Conservation (phyloP, 1,284 basidiomycete species). For the Trichosporon sp. region DNA sequence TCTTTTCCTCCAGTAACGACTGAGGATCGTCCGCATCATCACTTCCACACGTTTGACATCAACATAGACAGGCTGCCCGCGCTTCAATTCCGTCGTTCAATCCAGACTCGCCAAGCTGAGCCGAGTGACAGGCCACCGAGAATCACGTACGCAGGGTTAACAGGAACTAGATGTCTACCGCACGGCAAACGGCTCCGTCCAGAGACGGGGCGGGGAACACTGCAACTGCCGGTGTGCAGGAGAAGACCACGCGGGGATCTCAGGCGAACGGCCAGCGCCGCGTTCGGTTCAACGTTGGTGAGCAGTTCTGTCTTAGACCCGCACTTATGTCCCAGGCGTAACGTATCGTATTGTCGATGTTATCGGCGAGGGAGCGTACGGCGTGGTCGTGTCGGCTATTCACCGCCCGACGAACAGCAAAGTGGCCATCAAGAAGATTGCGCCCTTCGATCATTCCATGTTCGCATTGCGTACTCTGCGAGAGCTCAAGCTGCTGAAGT, state of each 20-base stretch:
- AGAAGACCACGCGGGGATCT: conserved; percentile 39
- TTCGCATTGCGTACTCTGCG: conserved; percentile 79
- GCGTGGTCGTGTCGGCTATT: conserved; percentile 75
- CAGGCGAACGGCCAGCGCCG: conserved; percentile 64
- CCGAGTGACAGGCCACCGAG: too few species aligned
- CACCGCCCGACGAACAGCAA: conserved; percentile 73
- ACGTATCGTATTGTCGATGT: conserved; percentile 86
- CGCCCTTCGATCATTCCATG: conserved; percentile 88
- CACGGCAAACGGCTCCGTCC: background rate
- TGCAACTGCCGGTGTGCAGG: conserved; percentile 20
- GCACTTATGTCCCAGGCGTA: conserved; percentile 36
- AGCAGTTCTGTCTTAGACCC: conserved; percentile 45
- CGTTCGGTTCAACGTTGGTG: conserved; percentile 87
- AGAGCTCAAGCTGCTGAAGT: conserved; percentile 83
- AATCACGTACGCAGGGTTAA: background rate
- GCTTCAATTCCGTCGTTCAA: background rate
- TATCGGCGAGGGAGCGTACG: conserved; percentile 76
- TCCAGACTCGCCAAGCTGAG: too few species aligned
- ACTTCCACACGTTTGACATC: background rate
- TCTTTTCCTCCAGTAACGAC: background rate
- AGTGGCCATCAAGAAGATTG: conserved; percentile 87
- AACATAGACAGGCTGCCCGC: background rate
- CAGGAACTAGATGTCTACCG: background rate
- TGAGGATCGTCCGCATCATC: background rate
- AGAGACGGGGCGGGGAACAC: background rate